phyloP scores from a whole-genome alignment of 164 flowering plant species.

The Magnolia officinalis region DNA sequence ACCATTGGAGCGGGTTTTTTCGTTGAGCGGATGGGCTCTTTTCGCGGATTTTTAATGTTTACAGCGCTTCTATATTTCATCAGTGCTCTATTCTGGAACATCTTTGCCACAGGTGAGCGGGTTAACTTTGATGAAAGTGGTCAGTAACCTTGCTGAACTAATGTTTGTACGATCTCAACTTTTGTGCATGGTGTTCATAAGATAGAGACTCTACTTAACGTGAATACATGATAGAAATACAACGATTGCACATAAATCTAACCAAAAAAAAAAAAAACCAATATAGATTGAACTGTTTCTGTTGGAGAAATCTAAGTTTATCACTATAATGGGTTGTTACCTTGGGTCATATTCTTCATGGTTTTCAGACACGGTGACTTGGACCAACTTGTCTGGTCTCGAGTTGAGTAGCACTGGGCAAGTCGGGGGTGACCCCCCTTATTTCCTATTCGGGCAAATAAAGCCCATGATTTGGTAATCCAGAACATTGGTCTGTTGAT shows the following conservation, averaged over 20 bases:
- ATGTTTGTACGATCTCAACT: background rate
- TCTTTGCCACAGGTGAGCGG: constrained; percentile 78
- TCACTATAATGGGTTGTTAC: too few species aligned
- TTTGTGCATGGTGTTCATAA: background rate
- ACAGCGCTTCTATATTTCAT: constrained; percentile 68
- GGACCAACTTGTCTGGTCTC: too few species aligned
- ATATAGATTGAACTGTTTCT: too few species aligned
- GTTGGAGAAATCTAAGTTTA: too few species aligned
- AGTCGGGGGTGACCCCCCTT: too few species aligned
- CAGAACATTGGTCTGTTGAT: too few species aligned
- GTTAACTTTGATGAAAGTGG: constrained; percentile 49
- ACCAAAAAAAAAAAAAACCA: too few species aligned
- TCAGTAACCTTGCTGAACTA: background rate
- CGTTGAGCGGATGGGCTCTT: constrained; percentile 80
- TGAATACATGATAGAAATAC: background rate
- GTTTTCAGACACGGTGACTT: too few species aligned
- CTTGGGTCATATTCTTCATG: too few species aligned
- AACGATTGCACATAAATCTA: background rate
- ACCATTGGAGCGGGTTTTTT: constrained; percentile 95
- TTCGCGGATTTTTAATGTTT: constrained; percentile 79
- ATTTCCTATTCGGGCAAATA: too few species aligned
- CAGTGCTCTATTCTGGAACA: constrained; percentile 67
- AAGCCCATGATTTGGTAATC: too few species aligned
- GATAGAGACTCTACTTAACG: background rate
- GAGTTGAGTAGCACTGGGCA: too few species aligned